These are phyloP conservation scores for Hymenotorrendiella dingleyae DNA, from an alignment of 2,329 filamentous ascomycete species.

Conservation along the genomic window DNA sequence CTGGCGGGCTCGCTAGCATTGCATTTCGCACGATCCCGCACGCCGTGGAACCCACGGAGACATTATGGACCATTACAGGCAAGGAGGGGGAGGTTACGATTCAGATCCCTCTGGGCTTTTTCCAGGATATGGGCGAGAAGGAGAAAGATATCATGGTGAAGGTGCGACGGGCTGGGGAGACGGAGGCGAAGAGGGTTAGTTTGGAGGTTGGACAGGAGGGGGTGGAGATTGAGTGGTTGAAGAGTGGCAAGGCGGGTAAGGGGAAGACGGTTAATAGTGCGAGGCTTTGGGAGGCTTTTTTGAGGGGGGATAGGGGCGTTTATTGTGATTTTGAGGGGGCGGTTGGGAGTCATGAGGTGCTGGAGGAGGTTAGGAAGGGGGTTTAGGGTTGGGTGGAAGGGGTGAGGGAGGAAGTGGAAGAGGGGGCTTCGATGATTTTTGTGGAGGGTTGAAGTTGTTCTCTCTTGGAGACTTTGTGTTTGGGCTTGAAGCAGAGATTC, in stretches of 20 bases:
- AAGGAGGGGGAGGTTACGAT: conserved; percentile 33
- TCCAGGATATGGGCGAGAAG: conserved; percentile 5
- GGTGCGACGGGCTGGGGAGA: background rate
- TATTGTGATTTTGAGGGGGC: conserved; percentile 12
- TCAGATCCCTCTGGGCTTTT: conserved; percentile 1
- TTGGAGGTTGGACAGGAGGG: conserved; percentile 1
- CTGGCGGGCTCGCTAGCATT: conserved; percentile 29
- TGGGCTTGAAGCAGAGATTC: too few species aligned
- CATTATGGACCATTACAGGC: conserved; percentile 34
- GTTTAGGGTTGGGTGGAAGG: too few species aligned
- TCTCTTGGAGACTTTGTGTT: too few species aligned
- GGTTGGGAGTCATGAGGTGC: conserved; percentile 11
- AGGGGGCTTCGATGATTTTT: too few species aligned
- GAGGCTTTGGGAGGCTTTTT: conserved; percentile 14
- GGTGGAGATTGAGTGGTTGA: conserved; percentile 7
- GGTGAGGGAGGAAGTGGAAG: too few species aligned
- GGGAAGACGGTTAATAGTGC: conserved; percentile 6
- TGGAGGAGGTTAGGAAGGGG: conserved; percentile 11
- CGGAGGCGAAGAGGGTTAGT: background rate
- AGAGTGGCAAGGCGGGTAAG: background rate
- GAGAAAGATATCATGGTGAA: conserved; percentile 2
- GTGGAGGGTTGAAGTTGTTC: too few species aligned
- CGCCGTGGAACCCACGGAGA: conserved; percentile 19
- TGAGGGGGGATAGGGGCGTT: conserved; percentile 1
- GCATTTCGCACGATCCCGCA: conserved; percentile 19